Percentiles rank a stretch among this genome's conserved stretches.
Evolutionary conservation across 768 basidiomycete species (phyloP).

Genomic region (Zangia roseola): DNA sequence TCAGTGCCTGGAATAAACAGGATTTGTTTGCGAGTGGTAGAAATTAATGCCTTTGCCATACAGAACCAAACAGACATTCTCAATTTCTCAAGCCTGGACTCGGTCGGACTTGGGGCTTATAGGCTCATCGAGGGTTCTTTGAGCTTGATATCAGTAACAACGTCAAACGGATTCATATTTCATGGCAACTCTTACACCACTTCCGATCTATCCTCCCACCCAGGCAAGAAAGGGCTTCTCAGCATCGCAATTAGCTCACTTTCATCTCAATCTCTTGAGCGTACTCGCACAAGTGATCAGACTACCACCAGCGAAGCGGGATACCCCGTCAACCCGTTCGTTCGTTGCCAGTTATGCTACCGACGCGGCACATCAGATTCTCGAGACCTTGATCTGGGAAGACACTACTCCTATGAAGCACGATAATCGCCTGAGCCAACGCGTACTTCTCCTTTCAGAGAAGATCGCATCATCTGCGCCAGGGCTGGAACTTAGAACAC

Average conservation of each 20-base stretch:
- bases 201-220: conserved; percentile 57
- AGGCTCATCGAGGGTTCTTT: no score
- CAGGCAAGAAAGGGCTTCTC: conserved; percentile 47
- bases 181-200: conserved; percentile 33
- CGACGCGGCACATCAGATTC: conserved; percentile 50
- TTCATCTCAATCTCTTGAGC: conserved; percentile 48
- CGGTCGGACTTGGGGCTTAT: no score
- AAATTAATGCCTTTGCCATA: no score
- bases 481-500: conserved; percentile 48
- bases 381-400: conserved; percentile 63
- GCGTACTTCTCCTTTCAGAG: conserved; percentile 56
- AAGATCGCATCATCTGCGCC: conserved; percentile 41
- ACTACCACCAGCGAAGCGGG: conserved; percentile 47
- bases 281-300: conserved; percentile 47
- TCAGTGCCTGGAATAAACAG: no score
- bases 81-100: no score
- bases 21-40: no score
- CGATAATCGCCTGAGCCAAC: conserved; percentile 47
- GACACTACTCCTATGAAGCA: conserved; percentile 26
- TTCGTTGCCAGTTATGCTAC: conserved; percentile 60
- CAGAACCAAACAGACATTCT: no score
- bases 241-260: conserved; percentile 47
- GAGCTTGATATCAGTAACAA: no score
- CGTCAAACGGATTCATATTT: no score
- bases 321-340: conserved; percentile 41